Percentiles rank a stretch among this genome's conserved stretches.
These are phyloP conservation scores for Bruguiera gymnorhiza DNA, from an alignment of 345 rosid genomes.

Conservation along the genomic window DNA sequence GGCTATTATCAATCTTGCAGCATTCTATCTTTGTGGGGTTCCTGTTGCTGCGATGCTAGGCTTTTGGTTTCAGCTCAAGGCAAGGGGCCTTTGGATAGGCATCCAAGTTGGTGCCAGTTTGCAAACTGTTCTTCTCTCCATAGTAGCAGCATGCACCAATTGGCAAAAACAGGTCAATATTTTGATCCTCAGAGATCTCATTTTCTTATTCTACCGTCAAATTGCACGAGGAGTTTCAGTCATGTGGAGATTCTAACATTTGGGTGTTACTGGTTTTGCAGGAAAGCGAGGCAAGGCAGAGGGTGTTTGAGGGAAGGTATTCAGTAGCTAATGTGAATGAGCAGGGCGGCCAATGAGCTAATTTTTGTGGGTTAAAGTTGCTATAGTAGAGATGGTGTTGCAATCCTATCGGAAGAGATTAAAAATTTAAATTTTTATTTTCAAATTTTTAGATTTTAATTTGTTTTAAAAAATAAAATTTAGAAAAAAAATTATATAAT, in stretches of 20 bases:
- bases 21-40: conserved; percentile 14
- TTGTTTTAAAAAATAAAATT: no score
- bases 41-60: conserved; percentile 13
- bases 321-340: not conserved
- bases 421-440: no score
- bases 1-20: conserved; percentile 13
- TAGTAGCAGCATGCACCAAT: conserved; percentile 6
- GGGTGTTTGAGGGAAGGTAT: conserved; percentile 10
- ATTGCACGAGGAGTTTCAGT: no score
- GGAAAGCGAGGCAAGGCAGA: conserved; percentile 21
- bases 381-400: no score
- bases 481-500: no score
- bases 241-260: no score
- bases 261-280: not conserved
- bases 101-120: conserved; percentile 3
- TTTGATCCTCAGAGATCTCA: not conserved
- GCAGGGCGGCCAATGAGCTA: no score
- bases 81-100: conserved; percentile 22
- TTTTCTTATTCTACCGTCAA: not conserved
- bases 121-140: conserved; percentile 3
- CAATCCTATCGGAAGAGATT: no score
- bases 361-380: no score
- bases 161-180: conserved; percentile 20
- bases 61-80: conserved; percentile 9
- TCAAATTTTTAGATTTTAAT: no score